phyloP scores from a whole-genome alignment of 306 rosid genomes.

The Pyrus communis region DNA sequence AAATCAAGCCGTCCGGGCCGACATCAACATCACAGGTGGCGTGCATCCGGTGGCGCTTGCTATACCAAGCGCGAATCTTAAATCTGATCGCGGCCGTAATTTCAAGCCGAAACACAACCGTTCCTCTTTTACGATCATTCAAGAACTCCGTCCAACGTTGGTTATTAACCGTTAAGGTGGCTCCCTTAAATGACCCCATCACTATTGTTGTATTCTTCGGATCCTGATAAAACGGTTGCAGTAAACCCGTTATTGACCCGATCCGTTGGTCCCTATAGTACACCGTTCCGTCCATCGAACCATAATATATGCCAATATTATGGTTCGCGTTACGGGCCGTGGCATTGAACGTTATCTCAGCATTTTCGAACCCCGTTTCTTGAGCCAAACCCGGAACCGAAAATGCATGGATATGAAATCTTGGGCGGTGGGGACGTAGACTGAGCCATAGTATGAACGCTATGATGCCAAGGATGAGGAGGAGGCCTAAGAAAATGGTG shows the following conservation, averaged over 20 bases:
- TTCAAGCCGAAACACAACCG: conserved; percentile 56
- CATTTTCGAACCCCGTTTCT: conserved; percentile 35
- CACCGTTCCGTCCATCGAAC: conserved; percentile 41
- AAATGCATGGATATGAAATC: conserved; percentile 55
- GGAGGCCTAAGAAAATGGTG: conserved; percentile 50
- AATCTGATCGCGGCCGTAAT: conserved; percentile 50
- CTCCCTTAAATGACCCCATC: conserved; percentile 33
- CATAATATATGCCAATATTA: conserved; percentile 54
- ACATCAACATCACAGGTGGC: conserved; percentile 61
- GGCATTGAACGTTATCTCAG: conserved; percentile 34
- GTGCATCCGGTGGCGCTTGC: conserved; percentile 59
- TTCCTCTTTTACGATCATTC: conserved; percentile 48
- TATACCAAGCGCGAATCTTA: conserved; percentile 52
- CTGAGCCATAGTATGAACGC: conserved; percentile 76
- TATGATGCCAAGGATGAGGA: conserved; percentile 44
- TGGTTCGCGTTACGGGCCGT: conserved; percentile 72
- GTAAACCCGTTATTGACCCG: conserved; percentile 42
- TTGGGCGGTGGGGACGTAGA: conserved; percentile 84
- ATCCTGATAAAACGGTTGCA: conserved; percentile 41
- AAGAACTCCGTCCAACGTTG: conserved; percentile 57
- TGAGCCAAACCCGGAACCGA: conserved; percentile 50
- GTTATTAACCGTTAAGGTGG: conserved; percentile 39
- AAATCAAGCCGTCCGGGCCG: conserved; percentile 56
- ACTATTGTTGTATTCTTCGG: conserved; percentile 56
- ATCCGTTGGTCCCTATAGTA: conserved; percentile 51